Conservation (phyloP, 371 early-diverging fungal genomes). For the Mucor velutinosus region DNA sequence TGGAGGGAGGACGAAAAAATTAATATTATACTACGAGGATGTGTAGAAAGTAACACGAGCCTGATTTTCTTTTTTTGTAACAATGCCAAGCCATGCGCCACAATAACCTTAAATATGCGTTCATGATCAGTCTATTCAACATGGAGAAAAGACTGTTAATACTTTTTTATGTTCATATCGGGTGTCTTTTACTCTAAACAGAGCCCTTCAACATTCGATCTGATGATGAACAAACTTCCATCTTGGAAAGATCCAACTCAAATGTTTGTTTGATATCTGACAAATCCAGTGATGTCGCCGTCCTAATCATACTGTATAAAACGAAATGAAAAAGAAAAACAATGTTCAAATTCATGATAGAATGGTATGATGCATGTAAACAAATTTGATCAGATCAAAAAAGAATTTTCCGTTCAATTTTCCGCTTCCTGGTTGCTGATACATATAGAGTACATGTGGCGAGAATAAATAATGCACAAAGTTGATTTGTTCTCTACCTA, state of each 20-base stretch:
- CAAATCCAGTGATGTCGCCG: neutral
- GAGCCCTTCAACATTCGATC: neutral
- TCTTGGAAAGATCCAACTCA: neutral
- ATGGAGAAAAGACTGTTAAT: neutral
- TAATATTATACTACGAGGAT: neutral
- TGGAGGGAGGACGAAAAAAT: neutral
- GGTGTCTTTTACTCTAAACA: neutral
- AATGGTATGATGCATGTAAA: neutral
- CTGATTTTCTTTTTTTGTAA: conserved; percentile 27
- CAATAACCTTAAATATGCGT: conserved; percentile 7
- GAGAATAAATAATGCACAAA: neutral
- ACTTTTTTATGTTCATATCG: neutral
- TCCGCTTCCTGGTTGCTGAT: neutral
- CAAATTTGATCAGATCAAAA: neutral
- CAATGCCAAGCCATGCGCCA: conserved; percentile 39
- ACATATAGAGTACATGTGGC: neutral
- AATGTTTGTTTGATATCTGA: neutral
- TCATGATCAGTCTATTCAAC: neutral
- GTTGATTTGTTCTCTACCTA: neutral
- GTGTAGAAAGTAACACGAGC: conserved; percentile 19
- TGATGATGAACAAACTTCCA: neutral
- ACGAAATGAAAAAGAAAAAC: neutral
- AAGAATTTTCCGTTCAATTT: neutral
- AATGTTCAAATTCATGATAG: neutral
- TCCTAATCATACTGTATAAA: neutral